Evolutionary conservation across 768 basidiomycete species (phyloP).

Genomic region (Amanita subjunquillea): DNA sequence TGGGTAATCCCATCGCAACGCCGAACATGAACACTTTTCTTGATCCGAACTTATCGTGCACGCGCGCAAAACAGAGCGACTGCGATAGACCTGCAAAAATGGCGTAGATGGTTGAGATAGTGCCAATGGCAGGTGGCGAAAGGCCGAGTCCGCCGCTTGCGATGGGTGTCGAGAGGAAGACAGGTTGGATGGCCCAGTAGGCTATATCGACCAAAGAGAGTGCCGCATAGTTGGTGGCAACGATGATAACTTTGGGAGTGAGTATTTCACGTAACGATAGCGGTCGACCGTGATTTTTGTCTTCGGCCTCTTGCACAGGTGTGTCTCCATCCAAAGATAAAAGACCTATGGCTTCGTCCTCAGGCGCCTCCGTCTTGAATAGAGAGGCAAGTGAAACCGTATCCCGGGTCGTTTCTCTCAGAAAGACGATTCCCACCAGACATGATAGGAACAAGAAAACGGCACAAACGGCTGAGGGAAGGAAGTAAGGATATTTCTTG

Average conservation of each 20-base stretch:
- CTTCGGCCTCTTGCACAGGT: not conserved
- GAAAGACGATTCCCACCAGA: constrained; percentile 29
- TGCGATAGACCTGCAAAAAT: constrained; percentile 45
- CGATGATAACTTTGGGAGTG: constrained; percentile 35
- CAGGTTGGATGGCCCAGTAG: constrained; percentile 46
- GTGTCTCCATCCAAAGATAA: too few relatives aligned
- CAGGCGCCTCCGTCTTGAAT: too few relatives aligned
- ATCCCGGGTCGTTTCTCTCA: constrained; percentile 28
- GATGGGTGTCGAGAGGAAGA: constrained; percentile 57
- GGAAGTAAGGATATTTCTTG: constrained; percentile 41
- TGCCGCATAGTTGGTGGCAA: constrained; percentile 42
- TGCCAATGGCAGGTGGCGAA: constrained; percentile 44
- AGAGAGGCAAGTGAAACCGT: too few relatives aligned
- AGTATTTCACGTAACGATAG: constrained; percentile 33
- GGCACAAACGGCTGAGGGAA: constrained; percentile 47
- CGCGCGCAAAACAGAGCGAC: constrained; percentile 38
- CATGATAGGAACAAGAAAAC: constrained; percentile 37
- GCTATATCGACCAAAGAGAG: constrained; percentile 49
- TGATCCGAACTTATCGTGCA: constrained; percentile 38
- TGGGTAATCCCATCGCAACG: constrained; percentile 27
- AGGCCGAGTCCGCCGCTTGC: constrained; percentile 53
- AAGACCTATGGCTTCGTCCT: too few relatives aligned
- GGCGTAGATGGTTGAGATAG: constrained; percentile 40
- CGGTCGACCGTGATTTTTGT: constrained; percentile 11
- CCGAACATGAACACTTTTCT: constrained; percentile 37